Percentiles rank a stretch among this genome's conserved stretches.
Conservation (phyloP, 768 basidiomycete species). For the Termitomyces sp. region DNA sequence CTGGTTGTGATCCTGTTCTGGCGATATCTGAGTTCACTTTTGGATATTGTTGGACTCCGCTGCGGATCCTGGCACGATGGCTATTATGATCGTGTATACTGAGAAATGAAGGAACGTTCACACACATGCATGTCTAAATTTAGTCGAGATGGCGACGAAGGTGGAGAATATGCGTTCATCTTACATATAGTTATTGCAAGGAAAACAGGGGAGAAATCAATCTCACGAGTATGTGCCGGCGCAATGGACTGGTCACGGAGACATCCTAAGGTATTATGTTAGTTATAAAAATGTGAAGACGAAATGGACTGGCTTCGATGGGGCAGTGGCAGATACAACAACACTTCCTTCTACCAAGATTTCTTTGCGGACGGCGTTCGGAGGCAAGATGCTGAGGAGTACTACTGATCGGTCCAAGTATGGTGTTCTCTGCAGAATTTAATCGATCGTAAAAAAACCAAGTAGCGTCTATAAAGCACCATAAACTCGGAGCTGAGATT, state of each 20-base stretch:
- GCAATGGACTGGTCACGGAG: neutral
- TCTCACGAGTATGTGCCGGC: neutral
- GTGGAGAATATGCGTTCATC: neutral
- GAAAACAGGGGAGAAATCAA: neutral
- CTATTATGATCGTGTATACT: too few relatives aligned
- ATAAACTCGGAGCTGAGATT: too few relatives aligned
- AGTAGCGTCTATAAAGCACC: neutral
- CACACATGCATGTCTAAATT: neutral
- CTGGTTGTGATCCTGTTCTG: neutral
- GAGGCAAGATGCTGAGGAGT: neutral
- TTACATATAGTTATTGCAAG: neutral
- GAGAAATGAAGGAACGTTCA: neutral
- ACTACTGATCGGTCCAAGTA: neutral
- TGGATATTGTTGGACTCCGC: neutral
- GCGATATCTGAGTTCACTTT: neutral
- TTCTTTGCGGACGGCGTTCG: neutral
- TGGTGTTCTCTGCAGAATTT: neutral
- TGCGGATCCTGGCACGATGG: neutral
- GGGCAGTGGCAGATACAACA: constrained; percentile 3
- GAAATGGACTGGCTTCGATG: neutral
- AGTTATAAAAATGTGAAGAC: neutral
- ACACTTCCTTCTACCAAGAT: neutral
- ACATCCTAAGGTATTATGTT: neutral
- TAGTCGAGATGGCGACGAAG: neutral
- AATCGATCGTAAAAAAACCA: neutral